Percentiles rank a stretch among this genome's conserved stretches.
Conservation (phyloP, 352 stramenopile genomes). For the Globisporangium alternatum region DNA sequence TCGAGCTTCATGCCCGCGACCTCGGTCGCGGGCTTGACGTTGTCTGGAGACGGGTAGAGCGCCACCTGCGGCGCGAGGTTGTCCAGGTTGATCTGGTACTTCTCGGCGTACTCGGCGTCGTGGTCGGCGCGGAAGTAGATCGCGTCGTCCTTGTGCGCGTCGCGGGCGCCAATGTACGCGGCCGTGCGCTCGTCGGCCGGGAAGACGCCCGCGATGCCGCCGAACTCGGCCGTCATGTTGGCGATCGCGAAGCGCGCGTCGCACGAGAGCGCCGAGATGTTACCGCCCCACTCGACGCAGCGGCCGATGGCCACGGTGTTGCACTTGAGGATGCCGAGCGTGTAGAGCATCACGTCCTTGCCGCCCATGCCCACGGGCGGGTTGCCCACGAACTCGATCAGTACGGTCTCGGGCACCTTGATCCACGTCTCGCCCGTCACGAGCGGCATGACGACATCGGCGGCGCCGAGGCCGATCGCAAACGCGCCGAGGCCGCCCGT, state of each 20-base stretch:
- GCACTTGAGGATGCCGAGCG: slow-evolving; percentile 80
- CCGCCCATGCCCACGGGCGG: slow-evolving; percentile 72
- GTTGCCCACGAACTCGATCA: slow-evolving; percentile 74
- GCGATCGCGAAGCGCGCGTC: slow-evolving; percentile 81
- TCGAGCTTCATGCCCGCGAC: slow-evolving; percentile 72
- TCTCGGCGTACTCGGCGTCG: slow-evolving; percentile 69
- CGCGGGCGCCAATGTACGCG: slow-evolving; percentile 73
- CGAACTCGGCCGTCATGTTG: slow-evolving; percentile 88
- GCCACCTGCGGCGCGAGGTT: slow-evolving; percentile 72
- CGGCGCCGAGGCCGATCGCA: slow-evolving; percentile 70
- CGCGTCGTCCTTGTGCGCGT: slow-evolving; percentile 72
- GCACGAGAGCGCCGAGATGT: slow-evolving; percentile 72
- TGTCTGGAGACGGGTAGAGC: slow-evolving; percentile 79
- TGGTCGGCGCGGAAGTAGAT: slow-evolving; percentile 81
- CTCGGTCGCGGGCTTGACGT: slow-evolving; percentile 70
- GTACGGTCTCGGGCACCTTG: slow-evolving; percentile 85
- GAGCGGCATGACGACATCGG: slow-evolving; percentile 82
- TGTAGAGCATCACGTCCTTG: slow-evolving; percentile 89
- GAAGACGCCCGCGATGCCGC: slow-evolving; percentile 83
- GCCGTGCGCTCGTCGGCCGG: slow-evolving; percentile 70
- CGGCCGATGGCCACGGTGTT: slow-evolving; percentile 81
- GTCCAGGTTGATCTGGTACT: slow-evolving; percentile 72
- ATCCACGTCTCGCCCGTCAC: slow-evolving; percentile 88
- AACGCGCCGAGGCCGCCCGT: slow-evolving; percentile 77
- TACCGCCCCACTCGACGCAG: slow-evolving; percentile 79